Evolutionary conservation across 2,329 filamentous ascomycete species (phyloP).

Genomic region (Dryadomyces quercus-mongolicae): DNA sequence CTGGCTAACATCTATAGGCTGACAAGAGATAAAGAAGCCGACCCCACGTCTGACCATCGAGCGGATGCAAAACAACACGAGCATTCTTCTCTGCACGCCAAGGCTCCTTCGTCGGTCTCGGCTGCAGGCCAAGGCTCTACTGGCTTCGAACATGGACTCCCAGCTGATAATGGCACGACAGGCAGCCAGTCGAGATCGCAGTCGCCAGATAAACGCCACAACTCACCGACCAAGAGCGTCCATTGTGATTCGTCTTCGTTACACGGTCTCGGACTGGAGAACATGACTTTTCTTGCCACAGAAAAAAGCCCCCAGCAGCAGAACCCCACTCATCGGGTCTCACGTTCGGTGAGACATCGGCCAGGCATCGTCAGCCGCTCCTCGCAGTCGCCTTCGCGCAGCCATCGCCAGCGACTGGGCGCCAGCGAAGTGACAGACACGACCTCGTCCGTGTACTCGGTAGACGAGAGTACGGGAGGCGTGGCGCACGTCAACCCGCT

Average conservation of each 20-base stretch:
- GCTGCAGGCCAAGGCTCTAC: too few relatives aligned
- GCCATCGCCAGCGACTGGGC: background rate
- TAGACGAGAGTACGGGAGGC: slow-evolving; percentile 13
- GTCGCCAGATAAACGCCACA: background rate
- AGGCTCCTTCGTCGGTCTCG: background rate
- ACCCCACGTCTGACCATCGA: background rate
- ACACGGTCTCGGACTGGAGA: background rate
- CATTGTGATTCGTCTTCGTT: background rate
- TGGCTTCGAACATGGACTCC: too few relatives aligned
- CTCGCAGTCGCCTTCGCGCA: background rate
- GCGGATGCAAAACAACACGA: too few relatives aligned
- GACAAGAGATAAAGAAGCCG: background rate
- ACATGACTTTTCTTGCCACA: background rate
- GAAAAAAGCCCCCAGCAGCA: background rate
- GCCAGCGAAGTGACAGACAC: slow-evolving; percentile 8
- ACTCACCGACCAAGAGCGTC: background rate
- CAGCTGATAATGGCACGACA: background rate
- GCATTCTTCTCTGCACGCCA: too few relatives aligned
- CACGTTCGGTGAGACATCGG: background rate
- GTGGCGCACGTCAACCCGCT: slow-evolving; percentile 16
- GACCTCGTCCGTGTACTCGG: slow-evolving; percentile 21
- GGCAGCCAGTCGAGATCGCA: background rate
- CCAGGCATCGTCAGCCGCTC: background rate
- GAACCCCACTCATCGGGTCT: too few relatives aligned
- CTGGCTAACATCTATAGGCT: background rate